phyloP scores from a whole-genome alignment of 75 land plant species.

The Azolla pinnata region DNA sequence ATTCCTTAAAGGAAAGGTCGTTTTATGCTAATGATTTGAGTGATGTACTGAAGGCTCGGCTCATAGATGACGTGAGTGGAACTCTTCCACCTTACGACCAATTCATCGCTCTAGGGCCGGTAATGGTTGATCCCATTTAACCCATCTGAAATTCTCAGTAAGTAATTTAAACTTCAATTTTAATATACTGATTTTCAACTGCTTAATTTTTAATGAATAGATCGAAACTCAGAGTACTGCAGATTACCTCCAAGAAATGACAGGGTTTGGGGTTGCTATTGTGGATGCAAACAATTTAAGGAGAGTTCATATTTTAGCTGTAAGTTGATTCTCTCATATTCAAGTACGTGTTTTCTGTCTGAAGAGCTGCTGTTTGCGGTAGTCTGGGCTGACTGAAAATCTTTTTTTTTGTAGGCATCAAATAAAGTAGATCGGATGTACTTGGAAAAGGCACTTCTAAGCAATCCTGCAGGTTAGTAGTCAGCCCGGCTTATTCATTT shows the following conservation, averaged over 20 bases:
- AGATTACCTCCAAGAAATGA: constrained; percentile 32
- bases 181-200: too few relatives aligned
- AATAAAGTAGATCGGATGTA: constrained; percentile 24
- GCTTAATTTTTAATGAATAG: constrained; percentile 14
- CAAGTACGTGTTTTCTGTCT: neutral
- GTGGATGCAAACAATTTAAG: constrained; percentile 41
- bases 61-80: constrained; percentile 45
- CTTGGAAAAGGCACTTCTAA: constrained; percentile 16
- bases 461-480: constrained; percentile 37
- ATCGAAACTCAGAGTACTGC: constrained; percentile 31
- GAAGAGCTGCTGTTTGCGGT: too few relatives aligned
- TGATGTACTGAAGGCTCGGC: constrained; percentile 25
- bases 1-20: too few relatives aligned
- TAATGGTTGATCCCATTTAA: constrained; percentile 8
- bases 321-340: constrained; percentile 13
- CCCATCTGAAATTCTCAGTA: constrained; percentile 4
- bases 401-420: constrained; percentile 23
- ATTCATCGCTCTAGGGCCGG: constrained; percentile 43
- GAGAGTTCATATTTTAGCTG: constrained; percentile 41
- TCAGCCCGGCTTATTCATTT: neutral
- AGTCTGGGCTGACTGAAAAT: neutral
- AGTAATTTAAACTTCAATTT: neutral
- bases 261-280: constrained; percentile 40
- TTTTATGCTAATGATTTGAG: too few relatives aligned
- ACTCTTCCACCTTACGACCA: constrained; percentile 46